phyloP scores from a whole-genome alignment of 2,329 filamentous ascomycete species.

The Alternaria sp. region DNA sequence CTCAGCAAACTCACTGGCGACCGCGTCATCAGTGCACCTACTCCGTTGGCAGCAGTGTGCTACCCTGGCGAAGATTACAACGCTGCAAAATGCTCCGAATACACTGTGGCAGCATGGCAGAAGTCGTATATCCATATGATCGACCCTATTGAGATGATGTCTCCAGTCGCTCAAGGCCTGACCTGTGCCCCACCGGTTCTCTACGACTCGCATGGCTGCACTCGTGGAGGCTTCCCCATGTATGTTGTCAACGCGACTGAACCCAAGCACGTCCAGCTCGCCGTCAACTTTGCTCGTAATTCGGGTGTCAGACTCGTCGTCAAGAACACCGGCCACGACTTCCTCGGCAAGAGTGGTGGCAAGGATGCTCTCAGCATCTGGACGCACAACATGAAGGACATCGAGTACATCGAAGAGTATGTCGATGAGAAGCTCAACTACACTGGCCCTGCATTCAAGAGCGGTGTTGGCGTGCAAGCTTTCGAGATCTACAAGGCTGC shows the following conservation, averaged over 20 bases:
- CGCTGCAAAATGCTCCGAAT: constrained; percentile 34
- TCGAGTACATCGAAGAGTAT: constrained; percentile 44
- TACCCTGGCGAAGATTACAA: constrained; percentile 39
- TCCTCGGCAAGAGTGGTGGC: constrained; percentile 44
- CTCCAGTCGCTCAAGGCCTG: constrained; percentile 46
- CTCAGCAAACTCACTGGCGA: constrained; percentile 51
- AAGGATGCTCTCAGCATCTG: constrained; percentile 46
- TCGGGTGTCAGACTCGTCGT: constrained; percentile 41
- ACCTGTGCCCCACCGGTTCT: constrained; percentile 45
- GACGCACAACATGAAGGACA: constrained; percentile 46
- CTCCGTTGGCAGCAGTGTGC: constrained; percentile 42
- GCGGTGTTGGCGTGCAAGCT: constrained; percentile 62
- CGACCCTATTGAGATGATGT: constrained; percentile 48
- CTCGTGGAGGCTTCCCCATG: constrained; percentile 43
- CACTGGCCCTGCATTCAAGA: constrained; percentile 59
- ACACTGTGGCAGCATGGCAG: constrained; percentile 38
- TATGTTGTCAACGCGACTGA: constrained; percentile 47
- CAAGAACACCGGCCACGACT: constrained; percentile 48
- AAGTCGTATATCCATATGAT: constrained; percentile 42
- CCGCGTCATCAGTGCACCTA: constrained; percentile 33
- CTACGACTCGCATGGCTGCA: constrained; percentile 44
- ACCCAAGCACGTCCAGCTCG: constrained; percentile 44
- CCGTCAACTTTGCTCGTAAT: constrained; percentile 46
- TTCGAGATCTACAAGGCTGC: constrained; percentile 61
- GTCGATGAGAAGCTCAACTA: constrained; percentile 42